Evolutionary conservation across 2,329 filamentous ascomycete species (phyloP).

Genomic region (Xenoacremonium recifei): DNA sequence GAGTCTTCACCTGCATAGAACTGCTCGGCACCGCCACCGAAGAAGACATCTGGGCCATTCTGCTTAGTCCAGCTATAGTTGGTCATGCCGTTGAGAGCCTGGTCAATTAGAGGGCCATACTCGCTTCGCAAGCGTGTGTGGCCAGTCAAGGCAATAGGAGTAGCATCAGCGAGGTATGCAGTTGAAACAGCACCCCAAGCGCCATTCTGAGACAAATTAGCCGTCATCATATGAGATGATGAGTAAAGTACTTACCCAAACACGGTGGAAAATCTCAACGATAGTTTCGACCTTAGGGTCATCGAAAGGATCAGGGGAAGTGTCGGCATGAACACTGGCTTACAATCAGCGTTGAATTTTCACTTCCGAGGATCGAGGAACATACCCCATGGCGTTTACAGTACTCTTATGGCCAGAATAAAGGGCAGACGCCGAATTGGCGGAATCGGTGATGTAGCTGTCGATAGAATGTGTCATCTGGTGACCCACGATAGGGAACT

Average conservation of each 20-base stretch:
- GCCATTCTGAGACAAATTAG: constrained; percentile 38
- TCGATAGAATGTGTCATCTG: constrained; percentile 89
- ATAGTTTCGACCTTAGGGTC: constrained; percentile 87
- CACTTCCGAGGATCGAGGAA: too few relatives aligned
- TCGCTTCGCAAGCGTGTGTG: constrained; percentile 70
- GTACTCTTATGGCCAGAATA: constrained; percentile 83
- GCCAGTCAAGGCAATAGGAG: constrained; percentile 70
- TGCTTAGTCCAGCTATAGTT: constrained; percentile 82
- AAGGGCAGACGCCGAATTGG: constrained; percentile 79
- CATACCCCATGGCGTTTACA: constrained; percentile 73
- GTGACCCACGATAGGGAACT: constrained; percentile 82
- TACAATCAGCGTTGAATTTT: constrained; percentile 7
- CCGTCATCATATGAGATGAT: background rate
- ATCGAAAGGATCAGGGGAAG: constrained; percentile 69
- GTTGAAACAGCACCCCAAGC: constrained; percentile 71
- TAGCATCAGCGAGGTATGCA: constrained; percentile 80
- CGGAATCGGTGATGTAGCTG: constrained; percentile 81
- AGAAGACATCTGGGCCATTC: constrained; percentile 75
- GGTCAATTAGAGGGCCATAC: constrained; percentile 72
- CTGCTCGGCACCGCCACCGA: constrained; percentile 80
- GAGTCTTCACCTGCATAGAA: constrained; percentile 66
- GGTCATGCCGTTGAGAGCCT: constrained; percentile 70
- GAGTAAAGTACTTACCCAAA: constrained; percentile 51
- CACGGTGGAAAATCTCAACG: constrained; percentile 71
- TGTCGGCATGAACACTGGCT: constrained; percentile 69